Evolutionary conservation across 257 asterid species (phyloP).

Genomic region (Leptodermis oblonga): DNA sequence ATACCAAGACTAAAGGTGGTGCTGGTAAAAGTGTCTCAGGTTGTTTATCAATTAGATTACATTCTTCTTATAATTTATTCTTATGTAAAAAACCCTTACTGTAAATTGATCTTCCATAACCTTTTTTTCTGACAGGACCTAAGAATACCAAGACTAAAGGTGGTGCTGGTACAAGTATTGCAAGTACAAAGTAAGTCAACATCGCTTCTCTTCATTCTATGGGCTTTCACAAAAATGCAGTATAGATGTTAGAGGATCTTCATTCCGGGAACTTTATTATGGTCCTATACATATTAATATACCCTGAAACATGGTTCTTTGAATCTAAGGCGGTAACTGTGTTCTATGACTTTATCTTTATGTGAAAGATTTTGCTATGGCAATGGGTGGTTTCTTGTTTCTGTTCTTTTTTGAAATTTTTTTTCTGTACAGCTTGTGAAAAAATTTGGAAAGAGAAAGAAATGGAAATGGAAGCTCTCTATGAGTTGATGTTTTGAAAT

Average conservation of each 20-base stretch:
- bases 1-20: too few relatives aligned
- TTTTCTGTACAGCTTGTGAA: too few relatives aligned
- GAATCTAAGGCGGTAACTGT: too few relatives aligned
- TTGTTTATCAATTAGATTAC: neutral
- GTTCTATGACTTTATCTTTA: too few relatives aligned
- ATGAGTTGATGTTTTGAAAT: neutral
- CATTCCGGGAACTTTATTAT: too few relatives aligned
- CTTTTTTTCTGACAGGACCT: slow-evolving; percentile 34
- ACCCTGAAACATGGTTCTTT: too few relatives aligned
- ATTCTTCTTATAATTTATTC: neutral
- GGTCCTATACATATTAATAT: too few relatives aligned
- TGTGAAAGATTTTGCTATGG: too few relatives aligned
- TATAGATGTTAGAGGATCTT: neutral
- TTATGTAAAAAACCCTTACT: neutral
- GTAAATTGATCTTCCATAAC: neutral
- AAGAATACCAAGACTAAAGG: slow-evolving; percentile 21
- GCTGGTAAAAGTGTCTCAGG: too few relatives aligned
- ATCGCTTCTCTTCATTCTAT: neutral
- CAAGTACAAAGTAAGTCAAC: slow-evolving; percentile 49
- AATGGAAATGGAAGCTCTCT: neutral
- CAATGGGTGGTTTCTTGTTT: too few relatives aligned
- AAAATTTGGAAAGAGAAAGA: too few relatives aligned
- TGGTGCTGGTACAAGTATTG: slow-evolving; percentile 19
- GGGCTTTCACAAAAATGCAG: neutral
- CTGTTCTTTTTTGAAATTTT: too few relatives aligned